phyloP scores from a whole-genome alignment of 1,139 yeast genomes.

The Hansenula anomala region DNA sequence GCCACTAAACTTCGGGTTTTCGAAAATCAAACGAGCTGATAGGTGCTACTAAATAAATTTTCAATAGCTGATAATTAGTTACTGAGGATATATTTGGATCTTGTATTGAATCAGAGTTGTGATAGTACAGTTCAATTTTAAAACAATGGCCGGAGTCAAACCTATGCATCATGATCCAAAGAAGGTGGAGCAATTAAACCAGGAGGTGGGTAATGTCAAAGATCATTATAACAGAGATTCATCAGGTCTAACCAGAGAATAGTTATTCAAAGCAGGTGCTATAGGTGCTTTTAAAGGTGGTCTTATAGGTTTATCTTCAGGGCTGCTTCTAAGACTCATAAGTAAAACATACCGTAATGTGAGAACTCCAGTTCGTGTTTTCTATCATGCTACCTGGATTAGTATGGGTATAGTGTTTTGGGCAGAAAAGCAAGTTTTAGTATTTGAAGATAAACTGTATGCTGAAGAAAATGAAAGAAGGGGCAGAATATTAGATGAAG shows the following conservation, averaged over 20 bases:
- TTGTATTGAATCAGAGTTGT: no score
- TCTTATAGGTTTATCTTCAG: conserved; percentile 28
- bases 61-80: no score
- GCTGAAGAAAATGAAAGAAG: conserved; percentile 28
- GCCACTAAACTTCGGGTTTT: no score
- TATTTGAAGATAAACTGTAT: conserved; percentile 28
- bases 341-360: conserved; percentile 29
- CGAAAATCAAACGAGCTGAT: no score
- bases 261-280: conserved; percentile 29
- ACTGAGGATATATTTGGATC: no score
- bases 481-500: conserved; percentile 31
- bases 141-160: conserved; percentile 13
- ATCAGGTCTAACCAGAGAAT: conserved; percentile 8
- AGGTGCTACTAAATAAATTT: no score
- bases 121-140: no score
- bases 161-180: conserved; percentile 31
- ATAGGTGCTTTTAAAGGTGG: conserved; percentile 36
- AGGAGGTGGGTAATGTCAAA: neutral
- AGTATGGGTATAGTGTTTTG: conserved; percentile 33
- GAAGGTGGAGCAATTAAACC: conserved; percentile 19
- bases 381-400: conserved; percentile 35
- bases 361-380: conserved; percentile 32
- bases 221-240: no score
- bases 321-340: conserved; percentile 26
- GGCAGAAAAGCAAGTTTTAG: conserved; percentile 33